Base-by-base conservation (phyloP, 805 yeast species). In the Nakazawaea holstii region DNA sequence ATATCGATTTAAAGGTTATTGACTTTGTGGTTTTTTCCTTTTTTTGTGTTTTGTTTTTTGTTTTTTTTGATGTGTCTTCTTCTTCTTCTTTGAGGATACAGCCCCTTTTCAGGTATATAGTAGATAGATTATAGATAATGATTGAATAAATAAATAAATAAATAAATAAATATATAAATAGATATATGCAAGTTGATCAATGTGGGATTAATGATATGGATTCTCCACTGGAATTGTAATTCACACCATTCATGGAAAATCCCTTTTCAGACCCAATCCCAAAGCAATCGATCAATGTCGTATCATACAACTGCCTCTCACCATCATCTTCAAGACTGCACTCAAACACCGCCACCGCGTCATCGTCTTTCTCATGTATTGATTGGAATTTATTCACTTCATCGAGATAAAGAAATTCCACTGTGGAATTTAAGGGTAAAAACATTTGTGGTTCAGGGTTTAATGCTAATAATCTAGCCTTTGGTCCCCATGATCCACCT, bases 231-330 rank as follows among this genome's bases (percentile, higher is more conserved):
- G 69, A 55, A 17, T 53, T 54, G 53, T 67, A 69, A 56, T 59
- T 55, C 4, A 63, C 52, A 2, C 55, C 61, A 44, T 67, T 51
- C 33, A 61, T 35, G 6, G 33, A 29, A 43, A 63, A 61, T 1
- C 72, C 73, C 1, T 42, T 39, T 39, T 68, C 72, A 28, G 64
- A 55, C 1, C 73, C 73, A 27, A 65, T 39, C 2, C 68, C 68
- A 42, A 64, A 55, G 11, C 61, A 53, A 3, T 51, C 49, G 52
- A 3, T 39, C 11, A 7, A 53, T 9, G 42, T 30, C n/a, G 51
- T 43, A 10, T 20, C 24, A 20, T 20, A 20, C 24, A 20, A 20
- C 5, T 48, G 44, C 4, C 41, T 51, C 4, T 32, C 32, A 11
- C 32, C 46, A 10, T 44, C 41, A 37, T 49, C 51, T 5, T 41